Evolutionary conservation across 306 rosid genomes (phyloP).

Genomic region (Astragalus glycyphyllos): DNA sequence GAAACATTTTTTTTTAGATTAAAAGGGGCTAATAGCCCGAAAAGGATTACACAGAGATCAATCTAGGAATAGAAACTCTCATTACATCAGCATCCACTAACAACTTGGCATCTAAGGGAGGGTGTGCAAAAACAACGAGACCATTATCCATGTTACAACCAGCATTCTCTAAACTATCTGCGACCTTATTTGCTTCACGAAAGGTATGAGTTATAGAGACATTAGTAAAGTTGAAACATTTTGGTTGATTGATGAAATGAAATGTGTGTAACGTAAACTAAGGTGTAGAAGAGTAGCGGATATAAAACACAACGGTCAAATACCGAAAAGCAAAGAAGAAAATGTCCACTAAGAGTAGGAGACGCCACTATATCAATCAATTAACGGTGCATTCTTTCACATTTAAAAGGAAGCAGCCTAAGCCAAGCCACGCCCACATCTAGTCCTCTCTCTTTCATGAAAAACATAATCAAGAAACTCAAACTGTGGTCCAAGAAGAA

Average conservation of each 20-base stretch:
- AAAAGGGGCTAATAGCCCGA: no score
- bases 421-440: not conserved
- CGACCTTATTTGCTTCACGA: no score
- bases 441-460: conserved; percentile 21
- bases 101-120: no score
- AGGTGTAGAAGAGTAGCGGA: not conserved
- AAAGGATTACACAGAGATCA: no score
- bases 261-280: conserved; percentile 22
- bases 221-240: no score
- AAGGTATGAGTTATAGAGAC: no score
- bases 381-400: conserved; percentile 20
- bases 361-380: not conserved
- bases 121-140: no score
- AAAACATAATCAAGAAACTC: conserved; percentile 64
- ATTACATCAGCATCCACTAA: no score
- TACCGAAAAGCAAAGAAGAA: conserved; percentile 40
- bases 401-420: not conserved
- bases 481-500: conserved; percentile 67
- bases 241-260: not conserved
- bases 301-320: conserved; percentile 63
- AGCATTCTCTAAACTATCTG: no score
- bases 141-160: no score
- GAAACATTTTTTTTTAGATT: no score
- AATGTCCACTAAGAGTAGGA: not conserved
- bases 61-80: no score